Percentiles rank a stretch among this genome's conserved stretches.
Conservation (phyloP, 2,329 filamentous ascomycete species). For the Microcera coccophila region DNA sequence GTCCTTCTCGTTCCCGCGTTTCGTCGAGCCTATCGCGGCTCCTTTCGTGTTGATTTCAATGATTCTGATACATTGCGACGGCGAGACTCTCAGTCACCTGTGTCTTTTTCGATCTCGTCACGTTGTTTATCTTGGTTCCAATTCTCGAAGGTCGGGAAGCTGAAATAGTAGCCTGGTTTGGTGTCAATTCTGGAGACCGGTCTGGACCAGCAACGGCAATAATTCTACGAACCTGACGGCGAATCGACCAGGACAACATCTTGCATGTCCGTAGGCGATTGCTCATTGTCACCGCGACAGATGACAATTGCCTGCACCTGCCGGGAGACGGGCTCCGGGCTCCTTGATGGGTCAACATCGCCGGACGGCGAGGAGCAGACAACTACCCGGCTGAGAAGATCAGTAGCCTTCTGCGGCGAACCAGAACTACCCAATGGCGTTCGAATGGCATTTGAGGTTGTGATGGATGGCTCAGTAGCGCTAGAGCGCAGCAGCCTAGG, state of each 20-base stretch:
- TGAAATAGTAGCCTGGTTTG: slow-evolving; percentile 56
- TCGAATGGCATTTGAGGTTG: slow-evolving; percentile 50
- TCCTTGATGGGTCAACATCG: slow-evolving; percentile 17
- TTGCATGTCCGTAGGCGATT: slow-evolving; percentile 21
- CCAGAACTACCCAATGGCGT: slow-evolving; percentile 48
- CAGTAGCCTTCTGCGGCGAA: slow-evolving; percentile 49
- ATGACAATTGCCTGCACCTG: slow-evolving; percentile 22
- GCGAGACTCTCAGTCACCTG: slow-evolving; percentile 20
- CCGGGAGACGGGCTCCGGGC: slow-evolving; percentile 17
- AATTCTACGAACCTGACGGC: slow-evolving; percentile 23
- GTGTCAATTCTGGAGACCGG: slow-evolving; percentile 35
- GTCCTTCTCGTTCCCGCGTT: not conserved
- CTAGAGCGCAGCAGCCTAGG: slow-evolving; percentile 53
- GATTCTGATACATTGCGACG: too few relatives aligned
- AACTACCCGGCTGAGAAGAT: slow-evolving; percentile 53
- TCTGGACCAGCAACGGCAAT: slow-evolving; percentile 25
- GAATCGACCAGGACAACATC: slow-evolving; percentile 24
- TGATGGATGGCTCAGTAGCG: slow-evolving; percentile 56
- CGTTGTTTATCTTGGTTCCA: slow-evolving; percentile 47
- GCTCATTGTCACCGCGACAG: slow-evolving; percentile 17
- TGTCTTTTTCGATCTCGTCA: slow-evolving; percentile 23
- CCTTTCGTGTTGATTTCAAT: not conserved
- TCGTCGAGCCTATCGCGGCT: not conserved
- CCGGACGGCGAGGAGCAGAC: slow-evolving; percentile 37
- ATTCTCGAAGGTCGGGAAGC: slow-evolving; percentile 70